These are phyloP conservation scores for Daldinia eschscholtzii DNA, from an alignment of 2,329 filamentous ascomycete species.

Conservation along the genomic window DNA sequence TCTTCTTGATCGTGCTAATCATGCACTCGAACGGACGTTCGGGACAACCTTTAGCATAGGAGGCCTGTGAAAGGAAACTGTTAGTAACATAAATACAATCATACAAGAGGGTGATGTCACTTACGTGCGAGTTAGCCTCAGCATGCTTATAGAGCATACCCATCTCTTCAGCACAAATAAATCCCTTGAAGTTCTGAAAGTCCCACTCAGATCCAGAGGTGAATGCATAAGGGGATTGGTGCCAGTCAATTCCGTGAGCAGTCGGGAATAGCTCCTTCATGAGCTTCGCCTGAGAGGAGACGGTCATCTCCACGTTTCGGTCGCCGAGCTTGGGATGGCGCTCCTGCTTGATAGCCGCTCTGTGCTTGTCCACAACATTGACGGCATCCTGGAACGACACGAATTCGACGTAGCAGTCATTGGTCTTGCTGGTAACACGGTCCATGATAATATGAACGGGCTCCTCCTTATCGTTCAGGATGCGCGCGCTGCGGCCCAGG, in stretches of 20 bases:
- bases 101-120: conserved; percentile 49
- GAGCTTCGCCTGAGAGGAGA: conserved; percentile 68
- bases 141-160: conserved; percentile 73
- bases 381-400: conserved; percentile 64
- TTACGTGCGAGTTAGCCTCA: conserved; percentile 71
- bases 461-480: conserved; percentile 58
- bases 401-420: conserved; percentile 62
- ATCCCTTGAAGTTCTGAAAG: conserved; percentile 69
- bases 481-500: conserved; percentile 58
- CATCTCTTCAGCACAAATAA: conserved; percentile 73
- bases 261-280: conserved; percentile 74
- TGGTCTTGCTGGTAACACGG: conserved; percentile 60
- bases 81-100: conserved; percentile 12
- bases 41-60: conserved; percentile 70
- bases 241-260: conserved; percentile 68
- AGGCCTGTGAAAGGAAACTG: conserved; percentile 59
- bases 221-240: conserved; percentile 57
- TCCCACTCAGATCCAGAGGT: conserved; percentile 54
- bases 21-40: conserved; percentile 75
- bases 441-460: conserved; percentile 65
- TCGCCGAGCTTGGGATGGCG: conserved; percentile 66
- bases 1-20: conserved; percentile 72
- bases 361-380: conserved; percentile 64
- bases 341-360: conserved; percentile 42
- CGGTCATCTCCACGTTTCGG: conserved; percentile 67